Evolutionary conservation across 2,329 filamentous ascomycete genomes (phyloP), one percentile per base, ranked within the genome.

Genomic region (Apiospora rasikravindrae): DNA sequence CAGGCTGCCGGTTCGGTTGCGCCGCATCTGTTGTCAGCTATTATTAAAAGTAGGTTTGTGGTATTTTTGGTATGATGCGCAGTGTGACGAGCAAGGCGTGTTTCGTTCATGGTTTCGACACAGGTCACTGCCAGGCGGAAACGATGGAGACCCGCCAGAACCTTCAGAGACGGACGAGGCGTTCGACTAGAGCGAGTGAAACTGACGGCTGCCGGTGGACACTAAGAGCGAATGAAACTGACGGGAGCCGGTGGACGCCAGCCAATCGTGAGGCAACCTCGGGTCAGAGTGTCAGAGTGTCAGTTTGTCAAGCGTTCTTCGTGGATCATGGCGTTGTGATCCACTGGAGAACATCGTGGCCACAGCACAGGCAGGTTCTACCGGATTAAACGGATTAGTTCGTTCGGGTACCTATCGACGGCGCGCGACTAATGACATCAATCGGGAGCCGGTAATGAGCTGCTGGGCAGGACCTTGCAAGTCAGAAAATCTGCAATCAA

Each of bases 101-200:
- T 61, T 61, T 61, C 53, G 53, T 61, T 37, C 16, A 22, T 61
- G 53, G 53, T 61, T 61, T 61, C 26, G 53, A 61, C 53, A 61
- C 53, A 61, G n/a, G 22, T 61, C 29, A 29, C 16, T 37, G 53
- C 29, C 26, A 61, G 53, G 51, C 51, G n/a, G 51, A 11, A 33
- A 57, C 26, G 24, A 57, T 57, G 51, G 51, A 33, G 7, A 57
- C 51, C 26, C 44, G 44, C 44, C 44, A 47, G 44, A 22, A 47
- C 44, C 16, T 47, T 47, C 16, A 47, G 44, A 19, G 19, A 22
- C 44, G 19, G 44, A 22, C 44, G 44, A 47, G 44, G 22, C 44
- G 16, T 47, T 47, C 44, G 44, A 47, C 44, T 22, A 22, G 44
- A 47, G 44, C 22, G 44, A 16, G 44, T 47, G 45, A 49, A 49